Conservation (phyloP, 805 yeast genomes). For the Starmera amethionina region DNA sequence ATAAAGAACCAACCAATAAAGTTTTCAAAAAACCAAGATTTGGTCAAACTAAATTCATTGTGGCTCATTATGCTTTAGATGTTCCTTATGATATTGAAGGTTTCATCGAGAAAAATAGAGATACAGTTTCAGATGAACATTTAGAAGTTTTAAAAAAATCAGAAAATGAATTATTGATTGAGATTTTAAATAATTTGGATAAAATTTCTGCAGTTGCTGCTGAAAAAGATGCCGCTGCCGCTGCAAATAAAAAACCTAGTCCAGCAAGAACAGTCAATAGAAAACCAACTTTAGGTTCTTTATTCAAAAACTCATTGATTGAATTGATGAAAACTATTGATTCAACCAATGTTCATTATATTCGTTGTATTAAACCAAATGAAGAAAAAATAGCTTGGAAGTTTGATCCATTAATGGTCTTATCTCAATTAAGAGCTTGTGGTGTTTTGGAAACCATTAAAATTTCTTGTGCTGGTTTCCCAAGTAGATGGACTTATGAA, state of each 20-base stretch:
- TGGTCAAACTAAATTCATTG: conserved; percentile 84
- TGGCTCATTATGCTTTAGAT: conserved; percentile 89
- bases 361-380: conserved; percentile 95
- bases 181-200: conserved; percentile 57
- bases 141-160: conserved; percentile 72
- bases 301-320: conserved; percentile 84
- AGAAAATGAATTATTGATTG: conserved; percentile 52
- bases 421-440: conserved; percentile 93
- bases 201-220: conserved; percentile 39
- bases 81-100: conserved; percentile 90
- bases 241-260: conserved; percentile 27
- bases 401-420: conserved; percentile 90
- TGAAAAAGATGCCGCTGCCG: conserved; percentile 17
- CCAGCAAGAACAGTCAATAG: conserved; percentile 41
- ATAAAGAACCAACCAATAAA: conserved; percentile 62
- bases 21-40: conserved; percentile 90
- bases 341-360: conserved; percentile 92
- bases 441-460: conserved; percentile 97
- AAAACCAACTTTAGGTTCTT: conserved; percentile 91
- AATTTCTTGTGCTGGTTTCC: conserved; percentile 97
- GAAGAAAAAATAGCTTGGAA: conserved; percentile 93
- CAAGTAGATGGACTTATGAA: conserved; percentile 89
- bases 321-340: conserved; percentile 90
- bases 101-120: conserved; percentile 93
- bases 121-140: conserved; percentile 94